phyloP scores from a whole-genome alignment of 2,329 filamentous ascomycete genomes.

The Clonostachys chloroleuca region DNA sequence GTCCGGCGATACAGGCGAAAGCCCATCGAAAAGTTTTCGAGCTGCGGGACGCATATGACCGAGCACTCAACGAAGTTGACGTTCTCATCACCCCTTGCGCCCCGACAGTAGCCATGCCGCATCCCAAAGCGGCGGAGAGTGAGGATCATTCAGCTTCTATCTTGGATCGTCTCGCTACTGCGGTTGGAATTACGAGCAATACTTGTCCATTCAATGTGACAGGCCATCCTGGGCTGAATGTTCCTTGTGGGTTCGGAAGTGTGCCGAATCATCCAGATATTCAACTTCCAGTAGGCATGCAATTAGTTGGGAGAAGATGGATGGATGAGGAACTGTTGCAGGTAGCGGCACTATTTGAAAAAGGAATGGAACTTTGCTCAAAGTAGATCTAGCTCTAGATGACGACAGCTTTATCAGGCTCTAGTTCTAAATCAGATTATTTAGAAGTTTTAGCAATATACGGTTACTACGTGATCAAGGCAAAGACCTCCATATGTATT shows the following conservation, averaged over 20 bases:
- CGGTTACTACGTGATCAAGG: too few species aligned
- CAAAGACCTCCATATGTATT: too few species aligned
- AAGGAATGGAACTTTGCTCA: slow-evolving; percentile 5
- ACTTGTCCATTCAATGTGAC: slow-evolving; percentile 44
- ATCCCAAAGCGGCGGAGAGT: slow-evolving; percentile 16
- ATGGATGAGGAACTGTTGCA: slow-evolving; percentile 13
- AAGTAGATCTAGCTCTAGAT: background rate
- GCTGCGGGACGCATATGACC: slow-evolving; percentile 40
- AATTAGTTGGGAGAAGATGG: slow-evolving; percentile 18
- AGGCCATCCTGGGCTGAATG: slow-evolving; percentile 40
- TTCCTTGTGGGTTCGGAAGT: slow-evolving; percentile 26
- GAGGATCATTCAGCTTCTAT: slow-evolving; percentile 7
- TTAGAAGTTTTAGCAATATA: background rate
- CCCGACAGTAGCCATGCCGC: slow-evolving; percentile 35
- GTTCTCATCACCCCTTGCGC: slow-evolving; percentile 44
- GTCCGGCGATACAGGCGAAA: slow-evolving; percentile 29
- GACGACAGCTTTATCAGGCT: too few species aligned
- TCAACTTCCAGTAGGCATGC: slow-evolving; percentile 19
- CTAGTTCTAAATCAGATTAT: background rate
- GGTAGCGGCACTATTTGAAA: slow-evolving; percentile 16
- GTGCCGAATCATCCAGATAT: slow-evolving; percentile 6
- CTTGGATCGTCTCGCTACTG: slow-evolving; percentile 33
- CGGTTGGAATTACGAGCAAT: slow-evolving; percentile 38
- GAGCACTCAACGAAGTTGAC: slow-evolving; percentile 35
- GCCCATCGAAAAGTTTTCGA: slow-evolving; percentile 39